A percentile compares a stretch with the other conserved stretches of the same genome.
Conservation (phyloP, 148 eudicot genomes). For the Fallopia convolvulus region DNA sequence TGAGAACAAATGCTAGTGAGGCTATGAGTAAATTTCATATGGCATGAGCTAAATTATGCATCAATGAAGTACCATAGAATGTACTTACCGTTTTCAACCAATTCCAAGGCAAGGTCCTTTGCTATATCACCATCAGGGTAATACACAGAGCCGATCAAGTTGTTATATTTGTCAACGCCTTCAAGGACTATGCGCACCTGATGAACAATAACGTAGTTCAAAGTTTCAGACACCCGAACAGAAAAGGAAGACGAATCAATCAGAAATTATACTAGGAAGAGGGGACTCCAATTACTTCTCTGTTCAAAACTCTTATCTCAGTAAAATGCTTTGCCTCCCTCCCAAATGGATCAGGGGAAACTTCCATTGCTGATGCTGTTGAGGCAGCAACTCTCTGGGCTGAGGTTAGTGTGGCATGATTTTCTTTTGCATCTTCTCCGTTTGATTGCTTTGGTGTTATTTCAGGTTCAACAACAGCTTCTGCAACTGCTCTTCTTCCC, state of each 20-base stretch:
- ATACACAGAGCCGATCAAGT: constrained; percentile 75
- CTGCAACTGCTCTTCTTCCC: constrained; percentile 56
- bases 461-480: constrained; percentile 30
- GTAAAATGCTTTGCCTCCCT: constrained; percentile 96
- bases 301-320: constrained; percentile 74
- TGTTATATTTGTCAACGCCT: constrained; percentile 63
- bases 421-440: constrained; percentile 49
- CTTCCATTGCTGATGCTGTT: constrained; percentile 42
- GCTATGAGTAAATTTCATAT: no score
- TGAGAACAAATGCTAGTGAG: no score
- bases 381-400: constrained; percentile 81
- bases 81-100: constrained; percentile 63
- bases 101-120: constrained; percentile 77
- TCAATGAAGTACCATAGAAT: background rate
- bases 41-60: no score
- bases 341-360: constrained; percentile 65
- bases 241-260: background rate
- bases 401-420: constrained; percentile 57
- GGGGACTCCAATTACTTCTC: constrained; percentile 53
- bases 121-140: constrained; percentile 79
- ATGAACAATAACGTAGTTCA: constrained; percentile 11
- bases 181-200: constrained; percentile 90
- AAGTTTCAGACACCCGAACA: background rate
- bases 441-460: constrained; percentile 38
- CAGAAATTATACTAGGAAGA: background rate